Base-by-base conservation (phyloP, 805 yeast species). In the Candida ortonii region DNA sequence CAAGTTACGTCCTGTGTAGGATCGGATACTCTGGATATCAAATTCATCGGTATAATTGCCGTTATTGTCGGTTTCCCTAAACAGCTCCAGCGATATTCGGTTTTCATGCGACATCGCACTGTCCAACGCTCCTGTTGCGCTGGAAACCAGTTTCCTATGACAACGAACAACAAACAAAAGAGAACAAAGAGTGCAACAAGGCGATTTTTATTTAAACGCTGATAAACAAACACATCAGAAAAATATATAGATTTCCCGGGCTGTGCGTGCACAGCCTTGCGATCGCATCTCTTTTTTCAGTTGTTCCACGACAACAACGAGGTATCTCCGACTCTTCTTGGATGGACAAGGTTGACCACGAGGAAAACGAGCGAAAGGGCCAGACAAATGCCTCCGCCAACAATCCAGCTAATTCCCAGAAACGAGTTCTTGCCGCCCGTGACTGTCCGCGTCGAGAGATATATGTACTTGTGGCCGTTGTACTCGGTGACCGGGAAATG, bases 401-500 rank as follows among this genome's bases (percentile, higher is more conserved):
- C 84, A 44, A 84, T 71, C 83, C 89, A 84, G 24, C 77, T 66
- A 33, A 76, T 68, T 20, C 93, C 94, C 45, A 84, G 61, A 52
- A 84, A 84, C 24, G 70, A 56, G 57, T 84, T 84, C 58, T 79
- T 80, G 16, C 93, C 90, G 11, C 94, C 94, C 43, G 80, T 71
- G 5, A 73, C 79, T 2, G 86, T 78, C 41, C 85, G 71, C 25
- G 86, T 86, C 4, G 85, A 73, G 17, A 84, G 46, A 50, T 75
- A 84, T 16, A 84, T 58, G 36, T 71, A 76, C 57, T 84, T 84
- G 37, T 73, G 71, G 36, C 90, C 90, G 6, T 78, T 63, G 55
- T 70, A 84, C 22, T 74, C 78, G 16, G 67, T 63, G 2, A 84
- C 90, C 5, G 94, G 94, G 78, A 84, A 84, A 48, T 84, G 88